Base-by-base conservation (phyloP, 805 yeast species). In the Saturnispora diversa region DNA sequence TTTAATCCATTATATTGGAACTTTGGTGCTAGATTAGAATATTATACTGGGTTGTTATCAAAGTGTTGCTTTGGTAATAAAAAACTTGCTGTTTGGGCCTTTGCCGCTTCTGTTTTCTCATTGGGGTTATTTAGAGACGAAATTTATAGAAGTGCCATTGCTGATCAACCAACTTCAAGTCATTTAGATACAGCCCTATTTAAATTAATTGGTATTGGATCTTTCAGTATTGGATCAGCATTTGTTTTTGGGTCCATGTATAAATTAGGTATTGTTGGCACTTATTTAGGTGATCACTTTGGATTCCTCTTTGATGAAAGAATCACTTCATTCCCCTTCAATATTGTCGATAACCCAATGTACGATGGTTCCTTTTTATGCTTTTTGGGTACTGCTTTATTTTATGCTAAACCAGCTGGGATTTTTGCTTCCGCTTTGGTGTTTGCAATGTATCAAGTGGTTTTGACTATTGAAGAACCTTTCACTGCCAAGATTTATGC, bases 1-100 rank as follows among this genome's bases (percentile, higher is more conserved):
- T 88, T 92, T 74, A 92, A 92, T 59, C 98, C 98, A 13, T 74
- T 84, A 24, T 90, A 88, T 58, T 92, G 98, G 98, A 92, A 92
- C 60, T 71, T 82, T 43, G 94, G 75, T 17, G 98, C 98, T 5
- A 73, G 97, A 51, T 53, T 74, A 21, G 97, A 92, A 58, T 85
- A 85, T 69, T 75, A 75, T 44, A 77, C 84, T 12, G 82, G 83
- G 50, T 53, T 82, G 39, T 63, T 90, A 40, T 84, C 97, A 16
- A 85, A 81, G 52, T 46, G 84, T 16, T 71, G 82, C 1, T 80
- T 84, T 23, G 80, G 84, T 19, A 71, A 70, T 39, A 68, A 79
- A 28, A 74, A 70, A 41, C 60, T 64, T 13, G 98, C 97, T 3
- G 94, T 97, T 61, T 92, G 92, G 58, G 49, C 76, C 5, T 71